Percentiles rank a stretch among this genome's conserved stretches.
phyloP scores from a whole-genome alignment of 306 rosid genomes.

The Begonia masoniana region DNA sequence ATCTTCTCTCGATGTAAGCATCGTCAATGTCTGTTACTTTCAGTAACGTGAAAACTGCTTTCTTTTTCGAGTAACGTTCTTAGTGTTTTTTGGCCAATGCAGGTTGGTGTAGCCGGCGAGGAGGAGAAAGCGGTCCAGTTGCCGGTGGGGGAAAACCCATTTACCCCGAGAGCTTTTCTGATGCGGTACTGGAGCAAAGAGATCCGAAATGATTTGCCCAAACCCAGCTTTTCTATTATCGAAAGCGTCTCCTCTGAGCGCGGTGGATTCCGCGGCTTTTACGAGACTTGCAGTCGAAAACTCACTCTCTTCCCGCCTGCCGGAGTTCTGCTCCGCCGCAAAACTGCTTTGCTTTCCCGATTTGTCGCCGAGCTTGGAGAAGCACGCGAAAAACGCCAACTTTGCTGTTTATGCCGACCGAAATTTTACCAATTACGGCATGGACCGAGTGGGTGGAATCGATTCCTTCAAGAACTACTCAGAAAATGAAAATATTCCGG shows the following conservation, averaged over 20 bases:
- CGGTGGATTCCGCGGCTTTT: slow-evolving; percentile 47
- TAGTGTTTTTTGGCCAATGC: slow-evolving; percentile 27
- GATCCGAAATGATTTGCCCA: slow-evolving; percentile 51
- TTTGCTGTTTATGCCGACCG: slow-evolving; percentile 31
- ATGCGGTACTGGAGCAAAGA: slow-evolving; percentile 83
- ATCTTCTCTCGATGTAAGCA: slow-evolving; percentile 2
- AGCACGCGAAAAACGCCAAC: slow-evolving; percentile 41
- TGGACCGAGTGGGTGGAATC: slow-evolving; percentile 49
- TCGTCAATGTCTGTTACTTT: not conserved
- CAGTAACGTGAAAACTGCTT: no score
- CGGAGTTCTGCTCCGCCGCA: slow-evolving; percentile 71
- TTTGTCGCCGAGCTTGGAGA: slow-evolving; percentile 40
- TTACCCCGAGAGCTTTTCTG: slow-evolving; percentile 56
- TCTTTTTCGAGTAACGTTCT: no score
- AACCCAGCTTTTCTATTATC: slow-evolving; percentile 52
- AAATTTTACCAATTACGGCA: slow-evolving; percentile 84
- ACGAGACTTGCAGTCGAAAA: slow-evolving; percentile 45
- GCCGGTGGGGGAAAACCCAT: slow-evolving; percentile 42
- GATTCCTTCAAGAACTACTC: slow-evolving; percentile 83
- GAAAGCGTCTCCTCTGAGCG: slow-evolving; percentile 63
- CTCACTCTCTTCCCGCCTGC: slow-evolving; percentile 43
- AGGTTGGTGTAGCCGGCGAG: slow-evolving; percentile 33
- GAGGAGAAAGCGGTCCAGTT: slow-evolving; percentile 4
- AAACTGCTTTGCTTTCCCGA: slow-evolving; percentile 70
- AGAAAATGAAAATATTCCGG: slow-evolving; percentile 28